Base-by-base conservation (phyloP, 192 early-diverging fungal species). In the Coemansia sp. region DNA sequence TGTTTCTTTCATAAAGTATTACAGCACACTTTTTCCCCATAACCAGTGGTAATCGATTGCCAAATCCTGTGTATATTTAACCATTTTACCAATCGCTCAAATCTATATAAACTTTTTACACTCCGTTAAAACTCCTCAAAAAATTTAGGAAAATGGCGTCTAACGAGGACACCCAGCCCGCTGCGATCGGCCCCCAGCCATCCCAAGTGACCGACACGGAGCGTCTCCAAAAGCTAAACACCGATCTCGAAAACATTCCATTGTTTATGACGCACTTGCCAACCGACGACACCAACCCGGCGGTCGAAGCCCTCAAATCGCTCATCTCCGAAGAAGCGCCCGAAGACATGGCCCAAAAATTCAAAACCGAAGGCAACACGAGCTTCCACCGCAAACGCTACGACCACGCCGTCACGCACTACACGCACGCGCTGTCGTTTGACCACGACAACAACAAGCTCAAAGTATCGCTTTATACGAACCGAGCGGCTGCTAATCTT, bases 281-380 rank as follows among this genome's bases (percentile, higher is more conserved):
- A 8, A 76, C 80, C 7, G 84, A 86, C 46, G 87, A 89, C 20
- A 94, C 94, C 65, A 93, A 95, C 65, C 74, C 85, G 4, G 85
- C 89, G 0, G 74, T 98, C 37, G 83, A 76, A 23, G 97, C 97
- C 1, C 64, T 98, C 12, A 88, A 94, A 67, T 85, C 87, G 46
- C 74, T 99, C 18, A 83, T 87, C 1, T 95, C 89, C 67, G 96
- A 99, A 57, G 97, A 95, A 36, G 89, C 93, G 26, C 95, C 96
- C 3, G 93, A 95, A 74, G 87, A 90, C 65, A 85, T 93, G 60
- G 96, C 97, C 6, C 79, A 82, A 25, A 97, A 96, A 81, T 93
- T 96, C 62, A 98, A 97, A 78, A 87, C 89, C 51, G 93, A 97
- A 79, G 97, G 97, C 67, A 99, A 99, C 79, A 92, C 93, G 14